These are phyloP conservation scores for Pogostemon cablin DNA, from an alignment of 257 asterid genomes.

Conservation along the genomic window DNA sequence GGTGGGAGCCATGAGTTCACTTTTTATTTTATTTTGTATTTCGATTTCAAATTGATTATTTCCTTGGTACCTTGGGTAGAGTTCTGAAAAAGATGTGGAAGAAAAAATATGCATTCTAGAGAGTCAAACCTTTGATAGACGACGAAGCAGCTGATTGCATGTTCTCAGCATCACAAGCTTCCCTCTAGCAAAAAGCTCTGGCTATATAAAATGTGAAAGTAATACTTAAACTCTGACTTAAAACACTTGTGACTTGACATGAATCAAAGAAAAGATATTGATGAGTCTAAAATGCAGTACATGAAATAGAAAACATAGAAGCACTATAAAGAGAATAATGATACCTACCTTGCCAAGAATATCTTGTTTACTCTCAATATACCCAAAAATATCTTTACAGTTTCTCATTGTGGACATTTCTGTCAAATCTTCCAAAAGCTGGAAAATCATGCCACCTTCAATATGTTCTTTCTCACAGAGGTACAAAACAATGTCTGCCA, in stretches of 20 bases:
- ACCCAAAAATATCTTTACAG: constrained; percentile 91
- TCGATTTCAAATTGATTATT: too few species aligned
- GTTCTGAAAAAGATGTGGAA: constrained; percentile 21
- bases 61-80: background rate
- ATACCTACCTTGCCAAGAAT: constrained; percentile 85
- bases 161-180: constrained; percentile 99
- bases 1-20: too few species aligned
- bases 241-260: constrained; percentile 24
- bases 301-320: constrained; percentile 25
- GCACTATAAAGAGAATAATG: background rate
- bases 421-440: constrained; percentile 96
- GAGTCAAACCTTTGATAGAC: constrained; percentile 80
- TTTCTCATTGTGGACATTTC: constrained; percentile 99
- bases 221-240: constrained; percentile 21
- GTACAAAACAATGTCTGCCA: constrained; percentile 81
- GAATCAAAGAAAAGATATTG: constrained; percentile 23
- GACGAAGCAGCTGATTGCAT: constrained; percentile 98
- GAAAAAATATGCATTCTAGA: constrained; percentile 29
- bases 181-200: constrained; percentile 98
- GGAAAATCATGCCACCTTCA: constrained; percentile 99
- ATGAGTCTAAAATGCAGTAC: constrained; percentile 22
- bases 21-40: too few species aligned
- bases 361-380: constrained; percentile 95
- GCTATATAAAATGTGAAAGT: constrained; percentile 45
- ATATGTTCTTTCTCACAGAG: constrained; percentile 96